Evolutionary conservation across 2,329 filamentous ascomycete species (phyloP), one percentile per base, ranked within the genome.

Genomic region (Pseudocercospora eumusae): DNA sequence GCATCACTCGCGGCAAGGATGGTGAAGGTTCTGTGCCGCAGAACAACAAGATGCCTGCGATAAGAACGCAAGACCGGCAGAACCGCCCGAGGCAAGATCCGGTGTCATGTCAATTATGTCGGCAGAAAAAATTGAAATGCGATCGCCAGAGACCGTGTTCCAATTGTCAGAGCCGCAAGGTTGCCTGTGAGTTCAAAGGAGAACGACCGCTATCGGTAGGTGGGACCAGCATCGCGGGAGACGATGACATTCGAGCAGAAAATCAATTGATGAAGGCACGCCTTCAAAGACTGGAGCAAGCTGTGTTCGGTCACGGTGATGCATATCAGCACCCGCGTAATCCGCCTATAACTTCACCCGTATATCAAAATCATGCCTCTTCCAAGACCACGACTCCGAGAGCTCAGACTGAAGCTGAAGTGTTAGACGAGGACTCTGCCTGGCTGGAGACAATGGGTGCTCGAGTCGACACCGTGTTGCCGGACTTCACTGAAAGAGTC

Each of bases 81-180:
- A 52, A 23, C 31, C 36, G 61, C 10, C 63, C 63, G 20, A 66
- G 69, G 23, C 70, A 71, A 56, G 68, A 72, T 31, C 68, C 70
- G 7, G 68, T 71, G 1, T 69, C 68, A 11, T 72, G 70, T 54
- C 57, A 68, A 47, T 49, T 63, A 9, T 67, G 65, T 42, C 63
- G 64, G 25, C 52, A 45, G 7, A 64, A 65, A 20, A 66, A 67
- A 56, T 53, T 67, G 45, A 67, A 61, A n/a, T 67, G 65, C 40
- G 65, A 67, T 31, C 59, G 63, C 11, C 50, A 63, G 27, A 50
- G 44, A 28, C 69, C 68, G 23, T 73, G 70, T 56, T 67, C 66
- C 8, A 71, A 71, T 42, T 73, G 70, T 40, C 47, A 61, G n/a
- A 61, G 60, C 42, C 62, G 69, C 3, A 57, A 60, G 5, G 42